These are phyloP conservation scores for Pichia ethanolica DNA, from an alignment of 805 yeast genomes.

Conservation along the genomic window DNA sequence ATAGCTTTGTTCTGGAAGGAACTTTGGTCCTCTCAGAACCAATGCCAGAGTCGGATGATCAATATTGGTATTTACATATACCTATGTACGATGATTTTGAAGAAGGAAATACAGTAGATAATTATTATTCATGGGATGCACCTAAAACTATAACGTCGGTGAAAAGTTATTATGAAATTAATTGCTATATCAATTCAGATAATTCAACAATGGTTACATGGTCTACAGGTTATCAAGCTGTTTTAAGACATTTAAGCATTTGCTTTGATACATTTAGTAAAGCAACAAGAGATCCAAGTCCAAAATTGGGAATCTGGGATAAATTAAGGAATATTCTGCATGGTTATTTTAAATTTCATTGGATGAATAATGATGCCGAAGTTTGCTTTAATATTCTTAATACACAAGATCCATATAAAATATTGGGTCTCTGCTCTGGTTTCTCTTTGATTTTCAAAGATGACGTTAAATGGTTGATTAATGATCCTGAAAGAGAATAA, in stretches of 20 bases:
- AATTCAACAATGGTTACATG: constrained; percentile 64
- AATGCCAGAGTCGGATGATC: constrained; percentile 40
- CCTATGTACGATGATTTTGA: constrained; percentile 47
- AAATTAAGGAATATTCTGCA: constrained; percentile 71
- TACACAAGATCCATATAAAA: constrained; percentile 67
- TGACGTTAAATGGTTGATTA: constrained; percentile 51
- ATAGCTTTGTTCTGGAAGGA: constrained; percentile 34
- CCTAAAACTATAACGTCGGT: constrained; percentile 73
- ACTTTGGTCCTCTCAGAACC: constrained; percentile 65
- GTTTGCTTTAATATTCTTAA: constrained; percentile 64
- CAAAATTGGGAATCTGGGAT: constrained; percentile 89
- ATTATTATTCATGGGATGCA: constrained; percentile 50
- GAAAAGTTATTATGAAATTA: constrained; percentile 59
- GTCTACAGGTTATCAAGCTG: constrained; percentile 82
- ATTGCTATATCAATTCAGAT: constrained; percentile 45
- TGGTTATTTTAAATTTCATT: constrained; percentile 47
- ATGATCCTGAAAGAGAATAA: constrained; percentile 47
- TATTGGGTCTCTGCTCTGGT: constrained; percentile 65
- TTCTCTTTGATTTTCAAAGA: constrained; percentile 67
- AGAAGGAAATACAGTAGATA: constrained; percentile 28
- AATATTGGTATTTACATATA: constrained; percentile 52
- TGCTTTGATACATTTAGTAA: constrained; percentile 79
- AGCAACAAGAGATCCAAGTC: constrained; percentile 84
- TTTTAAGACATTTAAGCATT: constrained; percentile 70
- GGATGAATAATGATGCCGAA: constrained; percentile 39